Conservation (phyloP, 1,139 yeast genomes). For the Taphrina wiesneri region DNA sequence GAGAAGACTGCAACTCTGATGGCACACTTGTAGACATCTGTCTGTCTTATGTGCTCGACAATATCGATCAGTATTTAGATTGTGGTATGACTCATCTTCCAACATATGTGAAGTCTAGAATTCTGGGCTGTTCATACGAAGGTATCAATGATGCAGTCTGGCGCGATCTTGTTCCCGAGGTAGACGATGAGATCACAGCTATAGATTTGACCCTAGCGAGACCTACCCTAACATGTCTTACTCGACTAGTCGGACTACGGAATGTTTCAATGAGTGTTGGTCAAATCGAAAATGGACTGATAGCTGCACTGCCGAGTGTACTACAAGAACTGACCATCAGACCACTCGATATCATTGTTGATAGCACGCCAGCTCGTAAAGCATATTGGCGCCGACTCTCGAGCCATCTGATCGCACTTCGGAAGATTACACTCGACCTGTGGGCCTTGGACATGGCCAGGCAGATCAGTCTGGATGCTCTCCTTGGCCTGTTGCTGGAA, state of each 20-base stretch:
- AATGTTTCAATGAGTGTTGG: not conserved
- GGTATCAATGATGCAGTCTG: not conserved
- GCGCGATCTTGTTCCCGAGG: slow-evolving; percentile 6
- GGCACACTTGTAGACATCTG: not conserved
- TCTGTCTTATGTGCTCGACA: not conserved
- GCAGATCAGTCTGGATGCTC: not conserved
- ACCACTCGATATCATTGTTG: not conserved
- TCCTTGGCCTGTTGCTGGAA: slow-evolving; percentile 1
- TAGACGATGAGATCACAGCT: not conserved
- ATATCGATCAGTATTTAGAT: not conserved
- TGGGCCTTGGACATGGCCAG: not conserved
- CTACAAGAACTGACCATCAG: slow-evolving; percentile 7
- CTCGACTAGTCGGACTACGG: not conserved
- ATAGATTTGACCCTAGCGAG: not conserved
- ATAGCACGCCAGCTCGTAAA: not conserved
- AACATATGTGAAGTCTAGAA: not conserved
- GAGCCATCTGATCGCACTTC: slow-evolving; percentile 1
- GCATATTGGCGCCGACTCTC: slow-evolving; percentile 14
- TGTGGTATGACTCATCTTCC: slow-evolving; percentile 12
- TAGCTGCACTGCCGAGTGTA: slow-evolving; percentile 2
- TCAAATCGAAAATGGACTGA: not conserved
- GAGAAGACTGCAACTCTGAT: no score
- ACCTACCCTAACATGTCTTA: not conserved
- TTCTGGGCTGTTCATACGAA: not conserved
- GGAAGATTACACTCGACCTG: not conserved